phyloP scores from a whole-genome alignment of 768 basidiomycete genomes.

The Gautieria morchelliformis region DNA sequence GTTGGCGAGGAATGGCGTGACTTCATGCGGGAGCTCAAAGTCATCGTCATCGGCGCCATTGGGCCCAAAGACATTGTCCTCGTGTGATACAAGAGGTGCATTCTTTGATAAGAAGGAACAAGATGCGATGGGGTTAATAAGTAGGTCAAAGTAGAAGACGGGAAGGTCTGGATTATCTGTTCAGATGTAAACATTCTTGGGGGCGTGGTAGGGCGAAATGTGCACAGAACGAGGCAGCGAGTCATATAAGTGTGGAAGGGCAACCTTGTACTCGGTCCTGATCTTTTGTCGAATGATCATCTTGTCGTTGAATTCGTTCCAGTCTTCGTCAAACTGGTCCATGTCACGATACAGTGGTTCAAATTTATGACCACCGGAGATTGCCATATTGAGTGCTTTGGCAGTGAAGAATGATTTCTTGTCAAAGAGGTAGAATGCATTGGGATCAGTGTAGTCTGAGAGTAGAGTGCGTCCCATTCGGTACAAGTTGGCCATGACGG shows the following conservation, averaged over 20 bases:
- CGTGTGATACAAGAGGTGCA: no score
- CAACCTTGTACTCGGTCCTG: slow-evolving; percentile 97
- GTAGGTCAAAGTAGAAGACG: slow-evolving; percentile 99
- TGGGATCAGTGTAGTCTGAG: slow-evolving; percentile 86
- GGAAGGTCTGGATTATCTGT: slow-evolving; percentile 99
- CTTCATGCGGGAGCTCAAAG: slow-evolving; percentile 71
- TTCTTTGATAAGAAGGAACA: slow-evolving; percentile 83
- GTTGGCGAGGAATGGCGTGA: slow-evolving; percentile 76
- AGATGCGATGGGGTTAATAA: no score
- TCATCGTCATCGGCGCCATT: slow-evolving; percentile 80
- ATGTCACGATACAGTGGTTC: no score
- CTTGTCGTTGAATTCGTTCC: slow-evolving; percentile 99
- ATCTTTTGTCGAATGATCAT: slow-evolving; percentile 99
- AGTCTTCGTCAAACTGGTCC: slow-evolving; percentile 94
- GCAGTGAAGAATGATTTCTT: no score
- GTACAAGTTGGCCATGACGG: slow-evolving; percentile 94
- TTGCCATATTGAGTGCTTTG: no score
- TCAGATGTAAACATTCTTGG: no score
- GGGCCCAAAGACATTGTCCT: slow-evolving; percentile 86
- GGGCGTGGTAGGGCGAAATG: slow-evolving; percentile 83
- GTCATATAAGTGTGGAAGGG: slow-evolving; percentile 98
- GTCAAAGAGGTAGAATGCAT: no score
- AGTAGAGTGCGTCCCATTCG: slow-evolving; percentile 89
- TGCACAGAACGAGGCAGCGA: slow-evolving; percentile 92
- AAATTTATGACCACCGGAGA: slow-evolving; percentile 97